Conservation (phyloP, 257 asterid genomes). For the Rhazya stricta region DNA sequence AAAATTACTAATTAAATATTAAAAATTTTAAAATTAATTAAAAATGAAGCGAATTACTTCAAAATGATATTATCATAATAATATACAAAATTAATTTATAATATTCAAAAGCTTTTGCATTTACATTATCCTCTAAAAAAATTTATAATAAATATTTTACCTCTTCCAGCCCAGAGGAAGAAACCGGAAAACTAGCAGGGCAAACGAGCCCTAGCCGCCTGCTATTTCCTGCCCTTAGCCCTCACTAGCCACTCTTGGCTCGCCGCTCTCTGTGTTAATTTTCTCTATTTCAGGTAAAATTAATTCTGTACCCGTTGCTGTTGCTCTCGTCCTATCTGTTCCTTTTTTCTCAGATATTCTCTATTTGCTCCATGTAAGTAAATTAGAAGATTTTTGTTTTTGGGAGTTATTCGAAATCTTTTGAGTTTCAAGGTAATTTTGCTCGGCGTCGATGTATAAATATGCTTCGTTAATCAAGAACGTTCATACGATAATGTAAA, state of each 20-base stretch:
- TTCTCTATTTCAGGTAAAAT: not conserved
- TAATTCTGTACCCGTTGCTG: not conserved
- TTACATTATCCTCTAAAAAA: too few relatives aligned
- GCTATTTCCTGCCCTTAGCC: not conserved
- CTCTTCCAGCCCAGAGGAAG: too few relatives aligned
- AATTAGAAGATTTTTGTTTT: not conserved
- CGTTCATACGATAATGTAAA: not conserved
- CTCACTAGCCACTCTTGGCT: not conserved
- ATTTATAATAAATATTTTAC: too few relatives aligned
- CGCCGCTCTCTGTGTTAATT: not conserved
- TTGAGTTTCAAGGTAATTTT: not conserved
- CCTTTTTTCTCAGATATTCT: not conserved
- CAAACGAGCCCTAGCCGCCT: constrained; percentile 10
- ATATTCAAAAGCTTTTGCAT: too few relatives aligned
- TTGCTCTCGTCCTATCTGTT: not conserved
- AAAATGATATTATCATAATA: too few relatives aligned
- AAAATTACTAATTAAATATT: too few relatives aligned
- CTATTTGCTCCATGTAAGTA: not conserved
- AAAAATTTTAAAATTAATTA: too few relatives aligned
- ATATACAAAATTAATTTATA: too few relatives aligned
- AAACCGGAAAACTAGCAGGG: not conserved
- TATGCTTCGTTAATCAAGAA: not conserved
- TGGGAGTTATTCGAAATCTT: too few relatives aligned
- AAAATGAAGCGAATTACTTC: too few relatives aligned
- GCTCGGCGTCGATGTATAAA: not conserved